Base-by-base conservation (phyloP, 2,329 filamentous ascomycete genomes). In the Hymenoscyphus linearis region DNA sequence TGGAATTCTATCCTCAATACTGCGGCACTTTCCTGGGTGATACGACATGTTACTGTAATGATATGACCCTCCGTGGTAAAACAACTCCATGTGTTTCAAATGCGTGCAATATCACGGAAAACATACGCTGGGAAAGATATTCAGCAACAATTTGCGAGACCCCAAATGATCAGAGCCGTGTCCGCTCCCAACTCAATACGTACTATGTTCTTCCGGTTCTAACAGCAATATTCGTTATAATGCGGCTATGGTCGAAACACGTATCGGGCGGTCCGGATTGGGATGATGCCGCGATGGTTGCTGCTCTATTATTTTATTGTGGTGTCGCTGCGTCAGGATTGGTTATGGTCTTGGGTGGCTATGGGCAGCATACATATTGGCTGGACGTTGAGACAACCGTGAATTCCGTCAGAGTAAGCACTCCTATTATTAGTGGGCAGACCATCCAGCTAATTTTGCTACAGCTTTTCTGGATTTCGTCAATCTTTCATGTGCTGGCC, bases 41-140 rank as follows among this genome's bases (percentile, higher is more conserved):
- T 50, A 59, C 47, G 14, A 62, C 61, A 13, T 65, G 64, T 47
- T 55, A 59, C 2, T 65, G 64, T 26, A 62, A 10, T 40, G 54
- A 37, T 50, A 13, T 25, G 6, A 35, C 35, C 4, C 25, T 63
- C 26, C 57, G 54, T 16, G n/a, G n/a, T 9, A 52, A 58, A 10
- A 53, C 62, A 25, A 31, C 55, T 22, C n/a, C 52, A 16, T 65
- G 61, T 40, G 61, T 56, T 18, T 47, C 53, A 14, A 25, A 37
- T 34, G 50, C 58, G 52, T 65, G 64, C 34, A 60, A 61, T 36
- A 58, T 59, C n/a, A 55, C 58, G 2, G 61, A 63, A 10, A 40
- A 55, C 9, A 34, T 63, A 1, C 58, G 60, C 18, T 47, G 62
- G 7, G 34, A 58, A 18, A 54, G 36, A 55, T 63, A 63, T 25